Evolutionary conservation across 2,329 filamentous ascomycete genomes (phyloP), one percentile per base, ranked within the genome.

Genomic region (Pseudocercospora pini-densiflorae): DNA sequence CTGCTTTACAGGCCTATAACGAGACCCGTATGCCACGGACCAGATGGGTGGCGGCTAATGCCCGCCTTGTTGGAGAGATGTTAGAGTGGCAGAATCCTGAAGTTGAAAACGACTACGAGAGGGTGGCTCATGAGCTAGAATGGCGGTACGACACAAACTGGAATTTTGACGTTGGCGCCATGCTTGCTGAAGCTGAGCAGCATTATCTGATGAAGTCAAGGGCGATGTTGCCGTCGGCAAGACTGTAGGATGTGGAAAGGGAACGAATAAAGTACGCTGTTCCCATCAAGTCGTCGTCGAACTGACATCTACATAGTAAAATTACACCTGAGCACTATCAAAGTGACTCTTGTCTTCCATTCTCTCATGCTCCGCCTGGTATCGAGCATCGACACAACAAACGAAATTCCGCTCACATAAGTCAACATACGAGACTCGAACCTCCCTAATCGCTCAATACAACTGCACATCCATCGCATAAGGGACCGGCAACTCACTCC

Each of bases 401-500:
- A 40, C 33, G 29, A 36, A 36, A 36, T 8, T 14, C 8, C 33
- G 12, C 33, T 36, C 33, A 36, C 33, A 36, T 12, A 36, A 12
- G 12, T 36, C 33, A 36, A 12, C 33, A 36, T 5, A 36, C 33
- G 9, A 12, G 24, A 36, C 33, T 8, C 10, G 10, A 12, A 5
- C 33, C 33, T 40, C 14, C 36, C 36, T 40, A 14, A 24, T 58
- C 16, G 12, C 43, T 47, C 29, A 58, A 47, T 66, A 66, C 61
- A 66, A 29, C 33, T 63, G 55, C 45, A 63, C 61, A 53, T 66
- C 64, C 64, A 66, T 61, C 19, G 59, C 61, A 49, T 66, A 63
- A 6, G 54, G 59, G 27, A 63, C 64, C 40, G 62, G 58, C 8
- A 58, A 14, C 3, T 57, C 61, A 16, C 36, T 45, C 49, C 62